These are phyloP conservation scores for Marasmius sp. DNA, from an alignment of 1,284 basidiomycete genomes.

Conservation along the genomic window DNA sequence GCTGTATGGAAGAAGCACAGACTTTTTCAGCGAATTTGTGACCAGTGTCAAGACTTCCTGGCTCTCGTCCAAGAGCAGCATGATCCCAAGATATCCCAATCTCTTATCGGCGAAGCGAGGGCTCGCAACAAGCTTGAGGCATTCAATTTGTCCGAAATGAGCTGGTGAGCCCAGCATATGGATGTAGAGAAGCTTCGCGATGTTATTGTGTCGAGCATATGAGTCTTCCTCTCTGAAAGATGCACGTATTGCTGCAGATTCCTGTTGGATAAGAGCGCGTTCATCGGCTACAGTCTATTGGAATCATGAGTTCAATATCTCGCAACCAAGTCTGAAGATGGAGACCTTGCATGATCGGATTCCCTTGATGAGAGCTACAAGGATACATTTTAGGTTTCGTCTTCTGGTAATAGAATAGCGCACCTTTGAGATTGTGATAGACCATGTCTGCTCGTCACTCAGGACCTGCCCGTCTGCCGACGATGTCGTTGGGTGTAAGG, in stretches of 20 bases:
- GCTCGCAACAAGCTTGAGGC: constrained; percentile 98
- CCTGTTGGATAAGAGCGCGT: constrained; percentile 95
- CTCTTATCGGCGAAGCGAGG: constrained; percentile 97
- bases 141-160: constrained; percentile 99
- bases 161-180: constrained; percentile 99
- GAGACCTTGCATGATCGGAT: constrained; percentile 86
- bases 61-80: constrained; percentile 97
- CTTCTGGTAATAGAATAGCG: constrained; percentile 12
- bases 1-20: constrained; percentile 30
- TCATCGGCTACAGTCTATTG: constrained; percentile 95
- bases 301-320: constrained; percentile 18
- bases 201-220: constrained; percentile 92
- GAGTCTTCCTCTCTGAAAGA: constrained; percentile 98
- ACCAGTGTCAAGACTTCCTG: constrained; percentile 97
- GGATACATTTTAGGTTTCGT: constrained; percentile 17
- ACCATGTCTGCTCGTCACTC: constrained; percentile 51
- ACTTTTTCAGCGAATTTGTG: constrained; percentile 99
- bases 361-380: constrained; percentile 88
- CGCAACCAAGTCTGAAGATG: constrained; percentile 6
- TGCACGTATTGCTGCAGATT: constrained; percentile 96
- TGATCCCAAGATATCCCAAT: constrained; percentile 96
- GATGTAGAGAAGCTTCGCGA: constrained; percentile 98
- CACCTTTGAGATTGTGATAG: constrained; percentile 92
- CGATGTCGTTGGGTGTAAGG: neutral
- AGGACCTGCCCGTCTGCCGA: neutral